These are phyloP conservation scores for Trichoderma harzianum DNA, from an alignment of 2,329 filamentous ascomycete species.

Conservation along the genomic window DNA sequence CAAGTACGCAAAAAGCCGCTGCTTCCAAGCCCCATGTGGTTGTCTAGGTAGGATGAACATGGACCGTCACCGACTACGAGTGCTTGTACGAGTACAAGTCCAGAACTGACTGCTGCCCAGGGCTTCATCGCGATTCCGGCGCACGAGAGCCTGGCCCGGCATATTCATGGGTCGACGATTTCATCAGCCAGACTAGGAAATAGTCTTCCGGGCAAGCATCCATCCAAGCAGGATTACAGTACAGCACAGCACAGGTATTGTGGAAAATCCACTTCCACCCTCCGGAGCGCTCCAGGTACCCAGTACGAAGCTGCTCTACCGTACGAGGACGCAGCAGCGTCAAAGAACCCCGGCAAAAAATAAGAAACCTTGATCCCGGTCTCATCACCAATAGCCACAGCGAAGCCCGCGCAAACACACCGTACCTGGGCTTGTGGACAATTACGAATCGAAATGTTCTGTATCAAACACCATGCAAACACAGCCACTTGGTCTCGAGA, in stretches of 20 bases:
- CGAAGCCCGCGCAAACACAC: background rate
- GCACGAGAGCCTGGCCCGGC: conserved; percentile 5
- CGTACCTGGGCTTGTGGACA: background rate
- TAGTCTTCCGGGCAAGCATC: background rate
- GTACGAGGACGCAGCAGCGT: background rate
- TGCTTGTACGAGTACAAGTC: background rate
- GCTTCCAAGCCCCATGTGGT: conserved; percentile 13
- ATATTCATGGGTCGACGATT: background rate
- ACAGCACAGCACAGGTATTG: background rate
- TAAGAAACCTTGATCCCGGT: conserved; percentile 15
- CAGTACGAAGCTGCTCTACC: background rate
- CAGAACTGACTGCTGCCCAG: background rate
- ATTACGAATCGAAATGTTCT: background rate
- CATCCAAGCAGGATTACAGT: background rate
- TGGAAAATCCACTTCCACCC: conserved; percentile 1
- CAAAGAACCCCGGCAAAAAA: conserved; percentile 6
- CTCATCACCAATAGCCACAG: conserved; percentile 6
- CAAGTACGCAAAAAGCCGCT: conserved; percentile 6
- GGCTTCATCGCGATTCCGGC: conserved; percentile 9
- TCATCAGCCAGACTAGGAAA: conserved; percentile 4
- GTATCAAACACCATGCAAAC: background rate
- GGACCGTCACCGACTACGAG: background rate
- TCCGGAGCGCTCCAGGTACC: background rate
- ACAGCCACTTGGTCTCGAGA: background rate
- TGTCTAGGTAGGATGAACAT: conserved; percentile 5